Evolutionary conservation across 495 filamentous ascomycete genomes (phyloP).

Genomic region (Hypoxylon fuscum): DNA sequence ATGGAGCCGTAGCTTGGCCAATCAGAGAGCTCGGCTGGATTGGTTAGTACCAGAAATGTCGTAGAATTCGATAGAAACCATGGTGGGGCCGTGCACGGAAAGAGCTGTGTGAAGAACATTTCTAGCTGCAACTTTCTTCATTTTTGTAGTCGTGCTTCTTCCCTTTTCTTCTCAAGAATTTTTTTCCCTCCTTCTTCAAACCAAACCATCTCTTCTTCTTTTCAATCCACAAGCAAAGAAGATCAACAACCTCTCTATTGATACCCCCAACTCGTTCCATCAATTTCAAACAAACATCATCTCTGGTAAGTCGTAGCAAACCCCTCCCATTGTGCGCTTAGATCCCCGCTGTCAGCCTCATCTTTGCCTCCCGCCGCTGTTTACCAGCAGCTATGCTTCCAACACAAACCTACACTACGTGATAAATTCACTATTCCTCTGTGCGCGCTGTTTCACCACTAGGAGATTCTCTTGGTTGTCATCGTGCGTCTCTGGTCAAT

Average conservation of each 20-base stretch:
- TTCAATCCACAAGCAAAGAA: constrained; percentile 11
- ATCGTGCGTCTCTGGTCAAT: background rate
- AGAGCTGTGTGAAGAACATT: constrained; percentile 46
- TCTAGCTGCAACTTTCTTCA: constrained; percentile 33
- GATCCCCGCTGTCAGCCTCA: constrained; percentile 35
- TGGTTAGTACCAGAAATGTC: constrained; percentile 36
- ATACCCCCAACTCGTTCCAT: constrained; percentile 33
- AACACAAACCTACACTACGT: no score
- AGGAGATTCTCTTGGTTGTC: no score
- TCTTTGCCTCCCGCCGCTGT: constrained; percentile 10
- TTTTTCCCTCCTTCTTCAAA: constrained; percentile 18
- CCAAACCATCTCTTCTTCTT: constrained; percentile 17
- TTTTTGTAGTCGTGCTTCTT: constrained; percentile 30
- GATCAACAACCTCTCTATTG: constrained; percentile 20
- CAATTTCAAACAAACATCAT: background rate
- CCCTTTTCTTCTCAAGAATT: constrained; percentile 29
- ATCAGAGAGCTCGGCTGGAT: constrained; percentile 24
- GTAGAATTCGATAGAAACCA: constrained; percentile 51
- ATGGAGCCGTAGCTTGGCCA: constrained; percentile 28
- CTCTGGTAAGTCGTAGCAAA: constrained; percentile 36
- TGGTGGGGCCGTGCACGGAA: constrained; percentile 41
- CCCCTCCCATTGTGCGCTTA: background rate
- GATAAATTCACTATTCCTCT: no score
- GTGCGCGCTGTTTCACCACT: constrained; percentile 1
- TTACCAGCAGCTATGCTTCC: background rate